Percentiles rank a stretch among this genome's conserved stretches.
These are phyloP conservation scores for Tetracladium marchalianum DNA, from an alignment of 495 filamentous ascomycete species.

Conservation along the genomic window DNA sequence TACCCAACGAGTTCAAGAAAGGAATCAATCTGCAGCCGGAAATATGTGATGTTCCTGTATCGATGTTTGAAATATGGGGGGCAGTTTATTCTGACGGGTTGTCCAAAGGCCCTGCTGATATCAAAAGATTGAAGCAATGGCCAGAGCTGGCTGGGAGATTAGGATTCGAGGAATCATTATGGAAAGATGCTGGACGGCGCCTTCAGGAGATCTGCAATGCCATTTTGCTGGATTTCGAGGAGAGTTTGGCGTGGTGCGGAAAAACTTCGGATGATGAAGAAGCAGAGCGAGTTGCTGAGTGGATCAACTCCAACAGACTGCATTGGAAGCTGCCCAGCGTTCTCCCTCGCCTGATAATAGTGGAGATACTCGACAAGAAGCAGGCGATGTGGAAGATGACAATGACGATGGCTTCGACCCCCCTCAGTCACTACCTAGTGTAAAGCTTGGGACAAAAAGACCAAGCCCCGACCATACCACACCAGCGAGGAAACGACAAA, in stretches of 20 bases:
- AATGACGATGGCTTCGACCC: constrained; percentile 16
- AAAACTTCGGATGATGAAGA: constrained; percentile 8
- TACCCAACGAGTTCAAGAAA: constrained; percentile 1
- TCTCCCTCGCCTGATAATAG: not conserved
- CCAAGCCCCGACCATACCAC: not conserved
- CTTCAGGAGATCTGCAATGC: constrained; percentile 27
- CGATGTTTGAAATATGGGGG: constrained; percentile 19
- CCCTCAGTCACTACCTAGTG: constrained; percentile 3
- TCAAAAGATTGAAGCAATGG: constrained; percentile 9
- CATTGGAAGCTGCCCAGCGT: not conserved
- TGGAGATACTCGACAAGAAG: not conserved
- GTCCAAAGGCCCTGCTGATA: constrained; percentile 11
- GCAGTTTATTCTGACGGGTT: constrained; percentile 12
- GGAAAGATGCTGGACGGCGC: constrained; percentile 22
- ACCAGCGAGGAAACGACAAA: constrained; percentile 11
- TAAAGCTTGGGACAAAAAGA: constrained; percentile 4
- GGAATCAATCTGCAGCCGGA: constrained; percentile 7
- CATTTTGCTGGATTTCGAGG: constrained; percentile 22
- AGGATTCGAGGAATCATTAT: constrained; percentile 26
- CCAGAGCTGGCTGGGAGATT: constrained; percentile 25
- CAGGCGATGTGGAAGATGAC: constrained; percentile 12
- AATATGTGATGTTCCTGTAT: constrained; percentile 7
- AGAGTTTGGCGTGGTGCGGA: constrained; percentile 10
- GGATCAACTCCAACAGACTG: constrained; percentile 11
- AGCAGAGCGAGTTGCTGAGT: constrained; percentile 15